Evolutionary conservation across 2,329 filamentous ascomycete genomes (phyloP), one percentile per base, ranked within the genome.

Genomic region (Parafenestella ontariensis): DNA sequence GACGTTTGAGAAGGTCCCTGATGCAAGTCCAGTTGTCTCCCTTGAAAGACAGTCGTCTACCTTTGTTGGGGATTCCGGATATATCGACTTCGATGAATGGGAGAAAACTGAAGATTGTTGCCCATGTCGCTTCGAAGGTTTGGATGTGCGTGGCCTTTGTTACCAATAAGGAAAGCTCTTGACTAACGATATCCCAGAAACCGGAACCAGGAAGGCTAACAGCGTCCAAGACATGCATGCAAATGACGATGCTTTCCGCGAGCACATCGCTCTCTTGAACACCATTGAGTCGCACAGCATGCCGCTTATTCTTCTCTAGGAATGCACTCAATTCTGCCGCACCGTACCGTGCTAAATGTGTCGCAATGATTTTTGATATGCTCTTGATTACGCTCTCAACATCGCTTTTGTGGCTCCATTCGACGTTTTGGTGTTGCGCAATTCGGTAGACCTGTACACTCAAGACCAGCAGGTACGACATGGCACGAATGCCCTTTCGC

Each of bases 41-140:
- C 3, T 59, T 44, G 6, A 69, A 59, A n/a, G 67, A 68, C 24
- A 79, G 79, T 3, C 79, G 76, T 28, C 72, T 72, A 11, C 77
- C 77, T 21, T 72, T 65, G 2, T 72, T 70, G 18, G 79, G 71
- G 15, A 84, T 76, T 1, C 85, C 85, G 49, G 69, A 64, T 1
- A 68, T 54, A 59, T 86, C 81, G 20, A 88, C 70, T 54, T 85
- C 83, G 7, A 79, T 68, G 15, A 84, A 76, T 1, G 85, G 85
- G 11, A 87, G 73, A 1, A 84, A 61, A 1, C 77, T 79, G 60
- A 86, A 85, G 1, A 85, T 36, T n/a, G 74, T 73, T 37, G 76
- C 73, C 74, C 77, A 79, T 13, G 72, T 56, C 40, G 66, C 59
- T 48, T 81, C 73, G 15, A 78, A 70, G 46, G 61, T 54, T 17